These are phyloP conservation scores for Helenozyma baotianmanensis DNA, from an alignment of 805 yeast genomes.

Conservation along the genomic window DNA sequence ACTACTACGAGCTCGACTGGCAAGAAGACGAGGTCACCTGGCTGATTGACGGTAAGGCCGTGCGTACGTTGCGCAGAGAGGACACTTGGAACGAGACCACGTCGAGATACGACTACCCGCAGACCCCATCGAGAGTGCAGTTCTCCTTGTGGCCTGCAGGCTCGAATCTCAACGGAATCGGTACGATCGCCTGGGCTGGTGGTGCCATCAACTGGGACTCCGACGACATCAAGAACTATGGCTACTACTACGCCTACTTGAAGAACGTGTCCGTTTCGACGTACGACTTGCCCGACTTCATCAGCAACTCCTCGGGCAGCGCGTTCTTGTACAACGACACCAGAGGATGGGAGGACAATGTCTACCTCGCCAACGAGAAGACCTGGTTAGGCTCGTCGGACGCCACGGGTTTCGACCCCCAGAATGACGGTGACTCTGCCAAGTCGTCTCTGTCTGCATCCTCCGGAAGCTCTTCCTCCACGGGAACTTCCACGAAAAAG, in stretches of 20 bases:
- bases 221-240: constrained; percentile 62
- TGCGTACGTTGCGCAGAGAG: constrained; percentile 59
- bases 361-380: constrained; percentile 58
- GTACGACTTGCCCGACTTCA: constrained; percentile 64
- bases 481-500: constrained; percentile 9
- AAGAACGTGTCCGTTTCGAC: constrained; percentile 58
- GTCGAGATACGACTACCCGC: constrained; percentile 54
- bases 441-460: no score
- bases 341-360: constrained; percentile 26
- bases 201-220: constrained; percentile 81
- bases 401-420: constrained; percentile 62
- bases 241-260: constrained; percentile 69
- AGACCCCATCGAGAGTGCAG: constrained; percentile 69
- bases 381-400: constrained; percentile 54
- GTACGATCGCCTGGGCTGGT: constrained; percentile 81
- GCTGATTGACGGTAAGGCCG: constrained; percentile 62
- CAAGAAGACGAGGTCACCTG: constrained; percentile 61
- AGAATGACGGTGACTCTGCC: constrained; percentile 18
- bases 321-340: constrained; percentile 43
- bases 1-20: constrained; percentile 78
- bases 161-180: constrained; percentile 43
- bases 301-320: constrained; percentile 43
- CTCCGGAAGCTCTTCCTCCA: constrained; percentile 7
- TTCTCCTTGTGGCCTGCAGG: constrained; percentile 78
- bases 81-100: constrained; percentile 61